Conservation (phyloP, 2,329 filamentous ascomycete species). For the Hortaea werneckii region DNA sequence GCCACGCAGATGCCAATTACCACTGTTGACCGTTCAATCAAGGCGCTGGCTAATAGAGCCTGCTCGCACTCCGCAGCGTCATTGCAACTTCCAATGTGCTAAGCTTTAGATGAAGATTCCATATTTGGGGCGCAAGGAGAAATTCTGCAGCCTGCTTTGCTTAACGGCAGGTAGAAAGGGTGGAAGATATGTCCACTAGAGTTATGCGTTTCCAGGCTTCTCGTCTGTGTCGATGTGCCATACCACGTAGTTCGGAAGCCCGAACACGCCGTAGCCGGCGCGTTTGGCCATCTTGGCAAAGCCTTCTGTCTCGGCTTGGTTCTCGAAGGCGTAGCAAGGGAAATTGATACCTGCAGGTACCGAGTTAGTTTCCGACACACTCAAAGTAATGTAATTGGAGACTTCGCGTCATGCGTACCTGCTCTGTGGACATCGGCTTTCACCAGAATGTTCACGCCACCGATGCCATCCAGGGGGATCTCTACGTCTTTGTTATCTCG, state of each 20-base stretch:
- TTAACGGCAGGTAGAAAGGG: too few relatives aligned
- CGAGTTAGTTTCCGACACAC: slow-evolving; percentile 17
- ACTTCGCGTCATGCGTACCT: slow-evolving; percentile 43
- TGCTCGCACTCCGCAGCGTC: not conserved
- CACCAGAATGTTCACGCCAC: slow-evolving; percentile 92
- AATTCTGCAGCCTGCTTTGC: too few relatives aligned
- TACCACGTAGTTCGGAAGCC: slow-evolving; percentile 92
- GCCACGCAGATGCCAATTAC: too few relatives aligned
- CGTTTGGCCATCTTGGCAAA: slow-evolving; percentile 98
- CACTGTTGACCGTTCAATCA: too few relatives aligned
- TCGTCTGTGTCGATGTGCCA: slow-evolving; percentile 98
- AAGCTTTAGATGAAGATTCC: slow-evolving; percentile 1
- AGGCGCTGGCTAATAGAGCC: too few relatives aligned
- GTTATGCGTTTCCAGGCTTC: slow-evolving; percentile 65
- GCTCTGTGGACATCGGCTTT: slow-evolving; percentile 96
- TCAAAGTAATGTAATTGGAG: not conserved
- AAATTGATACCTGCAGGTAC: slow-evolving; percentile 78
- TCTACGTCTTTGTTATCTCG: slow-evolving; percentile 84
- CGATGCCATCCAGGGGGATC: slow-evolving; percentile 86
- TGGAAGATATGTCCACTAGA: too few relatives aligned
- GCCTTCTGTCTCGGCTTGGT: slow-evolving; percentile 96
- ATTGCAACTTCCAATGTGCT: not conserved
- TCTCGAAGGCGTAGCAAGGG: slow-evolving; percentile 91
- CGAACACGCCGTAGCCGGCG: slow-evolving; percentile 84
- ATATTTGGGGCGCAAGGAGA: too few relatives aligned